Conservation (phyloP, 495 filamentous ascomycete species). For the Alectoria sarmentosa region DNA sequence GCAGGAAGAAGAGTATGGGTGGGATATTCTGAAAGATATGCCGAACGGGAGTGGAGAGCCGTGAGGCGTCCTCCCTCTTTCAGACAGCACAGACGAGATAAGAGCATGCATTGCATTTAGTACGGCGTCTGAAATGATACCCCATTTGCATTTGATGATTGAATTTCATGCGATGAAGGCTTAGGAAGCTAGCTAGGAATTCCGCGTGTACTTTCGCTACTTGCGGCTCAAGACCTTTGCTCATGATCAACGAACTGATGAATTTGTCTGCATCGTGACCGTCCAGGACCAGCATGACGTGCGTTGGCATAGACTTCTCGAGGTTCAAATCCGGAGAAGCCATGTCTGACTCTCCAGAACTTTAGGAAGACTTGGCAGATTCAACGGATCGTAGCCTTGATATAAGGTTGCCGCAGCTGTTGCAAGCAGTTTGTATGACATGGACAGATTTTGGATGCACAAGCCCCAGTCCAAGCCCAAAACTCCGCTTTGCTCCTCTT, state of each 20-base stretch:
- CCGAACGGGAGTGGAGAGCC: constrained; percentile 24
- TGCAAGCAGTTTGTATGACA: neutral
- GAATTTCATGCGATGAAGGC: neutral
- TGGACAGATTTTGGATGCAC: neutral
- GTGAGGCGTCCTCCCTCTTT: neutral
- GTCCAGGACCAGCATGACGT: neutral
- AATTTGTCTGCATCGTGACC: neutral
- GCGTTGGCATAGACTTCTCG: neutral
- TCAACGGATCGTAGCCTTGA: neutral
- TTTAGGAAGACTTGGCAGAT: neutral
- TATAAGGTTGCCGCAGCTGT: neutral
- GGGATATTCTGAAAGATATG: constrained; percentile 44
- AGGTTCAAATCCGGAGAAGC: too few relatives aligned
- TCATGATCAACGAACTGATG: neutral
- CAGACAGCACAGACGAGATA: neutral
- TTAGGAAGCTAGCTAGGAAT: neutral
- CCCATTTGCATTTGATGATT: constrained; percentile 9
- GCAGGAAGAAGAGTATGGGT: constrained; percentile 47
- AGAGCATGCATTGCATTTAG: constrained; percentile 15
- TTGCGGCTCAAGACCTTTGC: neutral
- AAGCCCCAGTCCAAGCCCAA: neutral
- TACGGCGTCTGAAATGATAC: constrained; percentile 26
- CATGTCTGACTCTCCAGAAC: too few relatives aligned
- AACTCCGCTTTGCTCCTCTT: neutral
- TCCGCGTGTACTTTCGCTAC: neutral